These are phyloP conservation scores for Dipodascus albidus DNA, from an alignment of 805 yeast species.

Conservation along the genomic window DNA sequence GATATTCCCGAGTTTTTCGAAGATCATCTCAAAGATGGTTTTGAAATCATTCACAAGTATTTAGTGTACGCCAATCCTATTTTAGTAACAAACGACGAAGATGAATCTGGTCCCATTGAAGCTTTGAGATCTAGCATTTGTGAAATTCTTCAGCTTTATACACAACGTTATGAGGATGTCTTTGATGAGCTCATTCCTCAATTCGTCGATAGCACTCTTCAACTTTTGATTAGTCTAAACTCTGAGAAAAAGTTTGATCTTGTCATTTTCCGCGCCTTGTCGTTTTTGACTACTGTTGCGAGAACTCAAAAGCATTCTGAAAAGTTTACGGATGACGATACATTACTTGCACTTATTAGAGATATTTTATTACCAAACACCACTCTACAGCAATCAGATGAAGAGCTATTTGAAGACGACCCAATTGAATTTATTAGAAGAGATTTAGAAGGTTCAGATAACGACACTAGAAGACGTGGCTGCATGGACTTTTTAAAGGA, in stretches of 20 bases:
- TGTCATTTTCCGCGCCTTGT: constrained; percentile 66
- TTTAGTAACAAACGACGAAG: constrained; percentile 44
- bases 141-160: constrained; percentile 75
- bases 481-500: constrained; percentile 89
- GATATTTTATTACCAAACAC: constrained; percentile 84
- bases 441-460: constrained; percentile 91
- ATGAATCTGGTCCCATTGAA: constrained; percentile 55
- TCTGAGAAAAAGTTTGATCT: constrained; percentile 72
- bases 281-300: constrained; percentile 73
- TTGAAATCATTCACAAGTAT: constrained; percentile 76
- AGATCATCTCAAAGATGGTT: constrained; percentile 67
- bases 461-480: constrained; percentile 83
- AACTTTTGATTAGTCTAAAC: constrained; percentile 52
- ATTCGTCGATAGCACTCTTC: constrained; percentile 79
- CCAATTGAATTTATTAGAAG: constrained; percentile 88
- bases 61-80: constrained; percentile 46
- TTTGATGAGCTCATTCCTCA: constrained; percentile 66
- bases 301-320: constrained; percentile 53
- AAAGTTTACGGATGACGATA: constrained; percentile 48
- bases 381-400: constrained; percentile 74
- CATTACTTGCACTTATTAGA: constrained; percentile 65
- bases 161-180: constrained; percentile 85
- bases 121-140: constrained; percentile 74
- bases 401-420: constrained; percentile 92
- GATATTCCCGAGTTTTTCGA: constrained; percentile 98